These are phyloP conservation scores for Lotus japonicus DNA, from an alignment of 306 rosid species.

Conservation along the genomic window DNA sequence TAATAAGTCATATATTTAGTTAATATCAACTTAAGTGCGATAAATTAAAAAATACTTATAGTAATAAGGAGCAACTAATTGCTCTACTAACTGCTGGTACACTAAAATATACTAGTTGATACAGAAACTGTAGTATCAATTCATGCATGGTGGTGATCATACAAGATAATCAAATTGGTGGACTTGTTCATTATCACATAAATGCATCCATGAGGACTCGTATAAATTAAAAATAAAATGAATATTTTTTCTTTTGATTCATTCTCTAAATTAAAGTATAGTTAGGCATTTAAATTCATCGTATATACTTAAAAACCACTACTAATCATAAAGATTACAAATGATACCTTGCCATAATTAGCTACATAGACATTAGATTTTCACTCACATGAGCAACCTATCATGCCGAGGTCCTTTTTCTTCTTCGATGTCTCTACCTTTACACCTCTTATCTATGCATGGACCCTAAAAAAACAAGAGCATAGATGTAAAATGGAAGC, in stretches of 20 bases:
- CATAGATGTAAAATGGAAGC: slow-evolving; percentile 87
- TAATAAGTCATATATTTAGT: too few relatives aligned
- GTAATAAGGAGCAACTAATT: too few relatives aligned
- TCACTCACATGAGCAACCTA: slow-evolving; percentile 60
- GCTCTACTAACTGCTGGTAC: too few relatives aligned
- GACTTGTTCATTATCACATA: slow-evolving; percentile 7
- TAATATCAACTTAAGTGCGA: too few relatives aligned
- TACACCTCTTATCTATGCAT: slow-evolving; percentile 62
- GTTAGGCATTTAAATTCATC: slow-evolving; percentile 4
- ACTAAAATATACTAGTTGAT: not conserved
- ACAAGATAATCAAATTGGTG: not conserved
- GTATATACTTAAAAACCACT: slow-evolving; percentile 55
- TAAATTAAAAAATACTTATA: too few relatives aligned
- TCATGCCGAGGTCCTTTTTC: slow-evolving; percentile 36
- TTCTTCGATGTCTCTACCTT: slow-evolving; percentile 32
- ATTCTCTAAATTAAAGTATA: slow-evolving; percentile 1
- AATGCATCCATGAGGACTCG: not conserved
- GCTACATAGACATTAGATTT: slow-evolving; percentile 50
- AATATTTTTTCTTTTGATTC: not conserved
- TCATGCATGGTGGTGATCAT: slow-evolving; percentile 12
- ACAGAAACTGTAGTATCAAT: not conserved
- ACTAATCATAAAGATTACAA: slow-evolving; percentile 49
- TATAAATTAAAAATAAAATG: not conserved
- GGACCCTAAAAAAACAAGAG: slow-evolving; percentile 29
- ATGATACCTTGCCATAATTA: slow-evolving; percentile 51